These are phyloP conservation scores for Globisporangium heterothallicum DNA, from an alignment of 352 stramenopile genomes.

Conservation along the genomic window DNA sequence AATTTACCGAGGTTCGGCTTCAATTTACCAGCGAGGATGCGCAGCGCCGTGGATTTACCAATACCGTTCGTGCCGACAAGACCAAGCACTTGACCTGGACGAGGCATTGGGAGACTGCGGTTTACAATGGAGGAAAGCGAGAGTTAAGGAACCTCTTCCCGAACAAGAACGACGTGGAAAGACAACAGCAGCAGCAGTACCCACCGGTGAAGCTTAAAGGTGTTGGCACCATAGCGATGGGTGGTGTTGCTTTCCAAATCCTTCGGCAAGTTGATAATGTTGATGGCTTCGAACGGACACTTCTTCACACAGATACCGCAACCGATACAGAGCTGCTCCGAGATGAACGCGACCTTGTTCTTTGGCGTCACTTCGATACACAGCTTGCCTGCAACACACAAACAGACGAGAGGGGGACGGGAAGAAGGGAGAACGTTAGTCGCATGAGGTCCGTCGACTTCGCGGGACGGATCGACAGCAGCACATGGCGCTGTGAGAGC, in stretches of 20 bases:
- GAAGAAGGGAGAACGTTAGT: slow-evolving; percentile 4
- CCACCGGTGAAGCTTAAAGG: slow-evolving; percentile 98
- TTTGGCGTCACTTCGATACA: slow-evolving; percentile 98
- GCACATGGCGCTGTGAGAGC: not conserved
- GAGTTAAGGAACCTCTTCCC: too few relatives aligned
- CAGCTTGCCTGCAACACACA: slow-evolving; percentile 85
- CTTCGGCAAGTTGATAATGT: slow-evolving; percentile 99
- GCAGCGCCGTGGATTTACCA: slow-evolving; percentile 99
- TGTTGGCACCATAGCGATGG: slow-evolving; percentile 99
- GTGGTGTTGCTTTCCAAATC: slow-evolving; percentile 98
- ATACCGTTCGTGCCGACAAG: slow-evolving; percentile 99
- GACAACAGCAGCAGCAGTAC: not conserved
- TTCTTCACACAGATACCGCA: slow-evolving; percentile 99
- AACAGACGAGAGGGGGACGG: not conserved
- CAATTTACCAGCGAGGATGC: slow-evolving; percentile 98
- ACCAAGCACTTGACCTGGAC: slow-evolving; percentile 96
- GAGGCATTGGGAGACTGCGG: slow-evolving; percentile 93
- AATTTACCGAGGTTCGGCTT: slow-evolving; percentile 99
- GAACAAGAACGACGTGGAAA: too few relatives aligned
- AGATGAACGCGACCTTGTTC: slow-evolving; percentile 98
- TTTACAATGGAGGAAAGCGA: not conserved
- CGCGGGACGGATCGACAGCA: not conserved
- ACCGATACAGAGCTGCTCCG: slow-evolving; percentile 98
- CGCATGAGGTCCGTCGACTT: not conserved
- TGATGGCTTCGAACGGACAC: slow-evolving; percentile 99